These are phyloP conservation scores for Wickerhamiella hasegawae DNA, from an alignment of 805 yeast genomes.

Conservation along the genomic window DNA sequence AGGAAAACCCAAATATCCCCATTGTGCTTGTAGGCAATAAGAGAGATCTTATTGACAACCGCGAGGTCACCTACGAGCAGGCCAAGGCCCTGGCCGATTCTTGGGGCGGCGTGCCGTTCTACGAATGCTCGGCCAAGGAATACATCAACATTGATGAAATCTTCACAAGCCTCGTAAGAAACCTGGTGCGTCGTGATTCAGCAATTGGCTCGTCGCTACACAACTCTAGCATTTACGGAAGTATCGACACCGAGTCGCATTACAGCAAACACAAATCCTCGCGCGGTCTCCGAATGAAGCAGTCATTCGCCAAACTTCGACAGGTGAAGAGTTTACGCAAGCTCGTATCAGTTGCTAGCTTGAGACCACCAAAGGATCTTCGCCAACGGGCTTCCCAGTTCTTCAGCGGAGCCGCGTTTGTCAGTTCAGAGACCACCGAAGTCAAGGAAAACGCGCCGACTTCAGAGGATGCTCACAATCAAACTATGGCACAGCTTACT, in stretches of 20 bases:
- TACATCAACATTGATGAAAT: conserved; percentile 83
- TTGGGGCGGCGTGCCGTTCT: conserved; percentile 85
- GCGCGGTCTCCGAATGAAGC: conserved; percentile 9
- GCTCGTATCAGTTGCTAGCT: conserved; percentile 6
- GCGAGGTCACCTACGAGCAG: conserved; percentile 63
- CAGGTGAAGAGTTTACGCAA: conserved; percentile 10
- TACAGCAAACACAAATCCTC: conserved; percentile 1
- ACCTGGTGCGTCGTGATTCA: conserved; percentile 62
- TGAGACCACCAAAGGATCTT: neutral
- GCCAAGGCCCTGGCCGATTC: conserved; percentile 70
- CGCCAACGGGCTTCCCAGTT: conserved; percentile 4
- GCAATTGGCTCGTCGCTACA: conserved; percentile 10
- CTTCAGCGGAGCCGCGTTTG: conserved; percentile 1
- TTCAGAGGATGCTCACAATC: too few species aligned
- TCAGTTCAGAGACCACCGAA: neutral
- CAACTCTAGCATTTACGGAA: conserved; percentile 7
- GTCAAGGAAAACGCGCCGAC: neutral
- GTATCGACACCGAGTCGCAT: conserved; percentile 7
- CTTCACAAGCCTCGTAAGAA: conserved; percentile 75
- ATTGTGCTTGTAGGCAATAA: conserved; percentile 87
- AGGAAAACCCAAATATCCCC: conserved; percentile 63
- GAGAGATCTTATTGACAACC: conserved; percentile 56
- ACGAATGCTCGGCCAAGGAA: conserved; percentile 86
- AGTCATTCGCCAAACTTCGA: conserved; percentile 9
- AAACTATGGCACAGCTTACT: neutral